Base-by-base conservation (phyloP, 768 basidiomycete species). In the Nevesoporus exiguus region DNA sequence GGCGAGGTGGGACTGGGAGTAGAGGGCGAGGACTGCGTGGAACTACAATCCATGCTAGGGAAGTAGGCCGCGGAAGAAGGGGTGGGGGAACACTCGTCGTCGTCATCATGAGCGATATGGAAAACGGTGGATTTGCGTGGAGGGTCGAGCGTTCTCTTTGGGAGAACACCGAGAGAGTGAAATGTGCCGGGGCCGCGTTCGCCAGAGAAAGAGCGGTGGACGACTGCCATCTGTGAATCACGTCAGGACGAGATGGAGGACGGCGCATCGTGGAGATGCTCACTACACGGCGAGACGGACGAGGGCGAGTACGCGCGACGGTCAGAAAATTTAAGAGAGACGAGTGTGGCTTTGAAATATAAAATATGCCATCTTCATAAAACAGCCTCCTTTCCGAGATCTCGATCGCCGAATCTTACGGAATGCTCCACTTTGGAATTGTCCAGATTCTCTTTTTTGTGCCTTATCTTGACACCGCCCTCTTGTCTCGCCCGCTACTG, bases 81-180 rank as follows among this genome's bases (percentile, higher is more conserved):
- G 62, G 57, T 47, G 51, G 47, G 42, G 39, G 25, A 7, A 11
- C 54, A 55, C 24, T 70, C 57, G 31, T 65, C 65, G 25, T 70
- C 69, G 29, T 65, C 64, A 34, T 64, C 61, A 5, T 54, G 54
- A 5, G 57, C 27, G 25, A 72, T 40, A 25, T 64, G 47, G 40
- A 61, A 65, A n/a, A 61, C 51, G 51, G 58, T 52, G 0, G 17
- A 24, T 54, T 61, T 66, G 64, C 31, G 45, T 1, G 25, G 7
- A 19, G 17, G n/a, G 14, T 47, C 42, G 19, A 45, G 45, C 15
- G 67, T 61, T 58, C 76, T 71, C 27, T 72, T 73, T 44, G 82
- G 83, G 33, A 83, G 76, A 17, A 61, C 46, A 25, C 75, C 74
- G 42, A 84, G 71, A 11, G 78, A 67, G 17, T 72, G 71, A 52